Evolutionary conservation across 1,284 basidiomycete genomes (phyloP), one percentile per base, ranked within the genome.

Genomic region (Peniophora sp.): DNA sequence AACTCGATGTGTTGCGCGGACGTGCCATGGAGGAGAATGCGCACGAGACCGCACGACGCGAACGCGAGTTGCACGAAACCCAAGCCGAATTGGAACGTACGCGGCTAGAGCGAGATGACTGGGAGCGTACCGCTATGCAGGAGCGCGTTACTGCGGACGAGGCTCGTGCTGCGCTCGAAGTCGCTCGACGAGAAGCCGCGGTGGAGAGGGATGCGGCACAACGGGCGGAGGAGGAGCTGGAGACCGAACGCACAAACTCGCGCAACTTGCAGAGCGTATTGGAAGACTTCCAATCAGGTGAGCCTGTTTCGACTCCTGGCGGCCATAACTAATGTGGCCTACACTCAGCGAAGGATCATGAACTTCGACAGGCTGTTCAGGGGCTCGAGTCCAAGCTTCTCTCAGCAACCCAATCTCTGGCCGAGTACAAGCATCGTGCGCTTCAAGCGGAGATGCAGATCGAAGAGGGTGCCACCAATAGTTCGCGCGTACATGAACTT

Each of bases 241-340:
- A 83, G 50, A 67, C 71, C 14, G 94, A 97, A 62, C 76, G 73
- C 52, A 84, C 90, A 68, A 88, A 86, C 58, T 81, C 86, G 1
- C 71, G 69, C 2, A 97, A 98, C 65, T 68, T 99, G 51, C 92
- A 97, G 65, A 85, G 88, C 6, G 95, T 99, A 1, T 70, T 99
- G 54, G 86, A 92, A 63, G 97, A 99, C 67, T 97, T 99, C 67
- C 93, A 98, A 70, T 73, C 82, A 53, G 85, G 93, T 95, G 60
- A 58, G 85, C 64, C 2, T 39, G 52, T 58, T n/a, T 53, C 43
- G 27, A 22, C 48, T 47, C 32, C 35, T 24, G 44, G 35, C 32
- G n/a, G 41, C 43, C 22, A 32, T 44, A 20, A 47, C 36, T 50
- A 35, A 53, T 49, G 44, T 15, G 52, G 36, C 37, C 47, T 54